Conservation (phyloP, 2,329 filamentous ascomycete species). For the Fusarium equiseti region DNA sequence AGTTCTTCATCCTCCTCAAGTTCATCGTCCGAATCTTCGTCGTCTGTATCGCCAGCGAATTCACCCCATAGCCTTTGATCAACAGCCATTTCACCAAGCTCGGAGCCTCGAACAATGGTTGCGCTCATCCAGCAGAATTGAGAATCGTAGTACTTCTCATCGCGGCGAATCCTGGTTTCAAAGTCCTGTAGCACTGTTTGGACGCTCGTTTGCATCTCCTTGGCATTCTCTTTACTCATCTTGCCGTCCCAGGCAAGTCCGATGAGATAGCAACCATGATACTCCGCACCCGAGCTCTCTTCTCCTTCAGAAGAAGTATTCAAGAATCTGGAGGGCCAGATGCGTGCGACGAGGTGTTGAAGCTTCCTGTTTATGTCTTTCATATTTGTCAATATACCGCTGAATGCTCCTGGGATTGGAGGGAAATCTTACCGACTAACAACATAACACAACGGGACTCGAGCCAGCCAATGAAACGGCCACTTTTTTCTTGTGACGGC, state of each 20-base stretch:
- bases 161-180: conserved; percentile 60
- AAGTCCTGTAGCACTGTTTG: conserved; percentile 60
- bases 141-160: conserved; percentile 63
- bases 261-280: conserved; percentile 71
- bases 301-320: conserved; percentile 44
- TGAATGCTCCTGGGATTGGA: background rate
- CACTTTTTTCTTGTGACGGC: conserved; percentile 64
- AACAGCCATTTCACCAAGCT: conserved; percentile 58
- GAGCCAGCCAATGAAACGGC: conserved; percentile 71
- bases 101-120: conserved; percentile 52
- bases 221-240: conserved; percentile 57
- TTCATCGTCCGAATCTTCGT: conserved; percentile 60
- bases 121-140: conserved; percentile 63
- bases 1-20: conserved; percentile 52
- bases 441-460: conserved; percentile 70
- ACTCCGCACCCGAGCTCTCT: conserved; percentile 57
- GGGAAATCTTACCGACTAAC: conserved; percentile 62
- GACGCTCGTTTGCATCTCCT: conserved; percentile 58
- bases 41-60: conserved; percentile 44
- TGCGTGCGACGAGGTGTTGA: conserved; percentile 64
- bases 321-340: conserved; percentile 73
- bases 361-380: conserved; percentile 68
- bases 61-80: conserved; percentile 64
- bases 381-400: conserved; percentile 10
- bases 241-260: conserved; percentile 61